A percentile compares a stretch with the other conserved stretches of the same genome.
These are phyloP conservation scores for Candida boidinii DNA, from an alignment of 805 yeast genomes.

Conservation along the genomic window DNA sequence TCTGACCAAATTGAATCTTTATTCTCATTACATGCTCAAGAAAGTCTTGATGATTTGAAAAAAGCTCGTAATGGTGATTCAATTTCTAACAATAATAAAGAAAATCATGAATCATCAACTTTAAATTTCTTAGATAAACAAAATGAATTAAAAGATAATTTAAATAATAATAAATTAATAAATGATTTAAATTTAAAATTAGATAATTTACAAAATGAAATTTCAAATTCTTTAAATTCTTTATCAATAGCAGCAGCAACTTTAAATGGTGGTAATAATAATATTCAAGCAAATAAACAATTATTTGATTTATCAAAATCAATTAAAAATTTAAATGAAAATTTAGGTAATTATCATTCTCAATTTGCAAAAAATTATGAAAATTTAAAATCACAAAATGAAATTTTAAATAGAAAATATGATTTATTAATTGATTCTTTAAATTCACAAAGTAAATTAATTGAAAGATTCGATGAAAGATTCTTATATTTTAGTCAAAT, in stretches of 20 bases:
- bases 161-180: background rate
- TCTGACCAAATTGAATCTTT: constrained; percentile 15
- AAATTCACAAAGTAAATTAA: background rate
- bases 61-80: constrained; percentile 21
- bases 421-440: constrained; percentile 4
- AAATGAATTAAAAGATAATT: constrained; percentile 11
- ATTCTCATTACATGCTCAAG: constrained; percentile 15
- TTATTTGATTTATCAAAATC: constrained; percentile 13
- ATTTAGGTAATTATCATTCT: constrained; percentile 2
- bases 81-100: background rate
- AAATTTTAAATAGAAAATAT: constrained; percentile 7
- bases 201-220: background rate
- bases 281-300: constrained; percentile 7
- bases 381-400: constrained; percentile 5
- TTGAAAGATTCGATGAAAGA: constrained; percentile 8
- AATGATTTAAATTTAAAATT: constrained; percentile 5
- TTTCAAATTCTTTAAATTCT: no score
- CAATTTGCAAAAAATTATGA: constrained; percentile 4
- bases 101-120: background rate
- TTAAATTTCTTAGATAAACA: constrained; percentile 11
- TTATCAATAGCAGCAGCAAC: background rate
- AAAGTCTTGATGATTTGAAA: constrained; percentile 16
- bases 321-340: constrained; percentile 8
- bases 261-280: background rate
- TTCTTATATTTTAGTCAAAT: constrained; percentile 7